These are phyloP conservation scores for Elsinoe perseae DNA, from an alignment of 2,329 filamentous ascomycete genomes.

Conservation along the genomic window DNA sequence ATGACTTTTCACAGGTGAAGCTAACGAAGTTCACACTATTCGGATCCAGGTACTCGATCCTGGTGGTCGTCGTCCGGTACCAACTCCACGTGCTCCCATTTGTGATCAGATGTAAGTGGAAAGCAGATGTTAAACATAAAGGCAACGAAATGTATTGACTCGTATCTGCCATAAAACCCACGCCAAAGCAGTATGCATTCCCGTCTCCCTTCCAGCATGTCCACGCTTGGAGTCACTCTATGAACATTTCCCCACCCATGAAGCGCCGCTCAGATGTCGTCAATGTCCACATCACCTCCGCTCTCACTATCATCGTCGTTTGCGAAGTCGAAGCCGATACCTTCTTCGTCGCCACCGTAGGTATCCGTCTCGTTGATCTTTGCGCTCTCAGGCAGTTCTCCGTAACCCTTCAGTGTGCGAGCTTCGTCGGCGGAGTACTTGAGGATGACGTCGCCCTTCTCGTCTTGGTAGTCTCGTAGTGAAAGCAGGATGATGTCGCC, in stretches of 20 bases:
- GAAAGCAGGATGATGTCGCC: slow-evolving; percentile 87
- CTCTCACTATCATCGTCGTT: slow-evolving; percentile 62
- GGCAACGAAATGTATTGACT: slow-evolving; percentile 5
- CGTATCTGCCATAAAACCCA: slow-evolving; percentile 15
- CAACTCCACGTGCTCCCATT: too few relatives aligned
- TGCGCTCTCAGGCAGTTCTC: slow-evolving; percentile 90
- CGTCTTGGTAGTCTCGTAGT: slow-evolving; percentile 86
- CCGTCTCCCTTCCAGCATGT: background rate
- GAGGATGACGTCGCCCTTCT: slow-evolving; percentile 87
- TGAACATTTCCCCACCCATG: background rate
- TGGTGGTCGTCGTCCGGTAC: too few relatives aligned
- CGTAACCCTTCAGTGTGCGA: slow-evolving; percentile 89
- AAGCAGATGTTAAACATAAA: background rate
- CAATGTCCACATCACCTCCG: slow-evolving; percentile 81
- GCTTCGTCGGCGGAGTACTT: slow-evolving; percentile 97
- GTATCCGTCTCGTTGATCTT: slow-evolving; percentile 99
- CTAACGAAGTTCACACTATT: too few relatives aligned
- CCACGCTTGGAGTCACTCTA: background rate
- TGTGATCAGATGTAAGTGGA: background rate
- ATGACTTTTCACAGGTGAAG: background rate
- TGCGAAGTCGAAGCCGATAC: slow-evolving; percentile 98
- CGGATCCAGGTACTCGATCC: too few relatives aligned
- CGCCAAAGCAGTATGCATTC: slow-evolving; percentile 4
- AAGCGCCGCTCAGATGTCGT: slow-evolving; percentile 63
- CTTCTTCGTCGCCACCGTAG: slow-evolving; percentile 81